Percentiles rank a stretch among this genome's conserved stretches.
phyloP scores from a whole-genome alignment of 1,284 basidiomycete species.

The Trichosporon ovoides region DNA sequence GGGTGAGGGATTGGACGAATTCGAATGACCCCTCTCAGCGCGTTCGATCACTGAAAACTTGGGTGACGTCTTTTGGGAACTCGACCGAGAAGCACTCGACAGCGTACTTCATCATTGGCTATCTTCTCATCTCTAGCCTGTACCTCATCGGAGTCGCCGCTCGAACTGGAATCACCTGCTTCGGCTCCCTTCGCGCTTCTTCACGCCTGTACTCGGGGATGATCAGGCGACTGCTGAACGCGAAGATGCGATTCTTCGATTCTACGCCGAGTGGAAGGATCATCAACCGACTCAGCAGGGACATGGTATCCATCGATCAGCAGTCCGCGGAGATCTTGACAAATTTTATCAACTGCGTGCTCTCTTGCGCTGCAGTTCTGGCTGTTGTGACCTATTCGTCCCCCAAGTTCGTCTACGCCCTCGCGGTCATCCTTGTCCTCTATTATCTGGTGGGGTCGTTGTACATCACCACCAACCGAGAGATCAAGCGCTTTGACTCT shows the following conservation, averaged over 20 bases:
- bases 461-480: slow-evolving; percentile 52
- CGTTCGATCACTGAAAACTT: not conserved
- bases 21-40: slow-evolving; percentile 1
- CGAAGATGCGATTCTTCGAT: slow-evolving; percentile 49
- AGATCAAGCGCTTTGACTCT: slow-evolving; percentile 55
- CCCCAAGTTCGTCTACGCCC: slow-evolving; percentile 46
- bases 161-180: slow-evolving; percentile 37
- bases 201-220: slow-evolving; percentile 36
- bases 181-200: slow-evolving; percentile 41
- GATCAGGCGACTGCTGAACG: slow-evolving; percentile 42
- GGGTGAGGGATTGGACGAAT: slow-evolving; percentile 48
- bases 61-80: not conserved
- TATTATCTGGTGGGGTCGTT: slow-evolving; percentile 49
- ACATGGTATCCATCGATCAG: slow-evolving; percentile 53
- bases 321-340: slow-evolving; percentile 46
- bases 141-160: slow-evolving; percentile 42
- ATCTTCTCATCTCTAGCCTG: slow-evolving; percentile 34
- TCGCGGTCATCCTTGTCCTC: slow-evolving; percentile 46
- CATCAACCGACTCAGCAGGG: slow-evolving; percentile 53
- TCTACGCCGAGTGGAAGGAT: slow-evolving; percentile 52
- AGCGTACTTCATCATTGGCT: slow-evolving; percentile 40
- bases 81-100: slow-evolving; percentile 19
- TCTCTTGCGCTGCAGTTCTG: slow-evolving; percentile 39
- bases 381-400: slow-evolving; percentile 44
- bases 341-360: slow-evolving; percentile 41